Conservation (phyloP, 2,329 filamentous ascomycete species). For the Pseudogymnoascus sp. region DNA sequence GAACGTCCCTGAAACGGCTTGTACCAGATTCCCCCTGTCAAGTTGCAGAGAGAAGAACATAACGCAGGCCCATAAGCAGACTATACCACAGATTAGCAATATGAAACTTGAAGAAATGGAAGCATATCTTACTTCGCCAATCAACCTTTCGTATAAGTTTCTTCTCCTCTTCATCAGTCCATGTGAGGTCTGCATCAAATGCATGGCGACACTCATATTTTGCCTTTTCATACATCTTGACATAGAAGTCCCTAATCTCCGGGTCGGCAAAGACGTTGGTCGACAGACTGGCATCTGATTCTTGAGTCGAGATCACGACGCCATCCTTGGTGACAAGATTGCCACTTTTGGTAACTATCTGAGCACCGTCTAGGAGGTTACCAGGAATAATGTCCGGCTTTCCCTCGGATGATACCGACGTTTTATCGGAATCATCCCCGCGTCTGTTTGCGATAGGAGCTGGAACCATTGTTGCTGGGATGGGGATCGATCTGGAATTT, state of each 20-base stretch:
- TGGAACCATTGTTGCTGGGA: constrained; percentile 2
- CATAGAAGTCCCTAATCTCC: constrained; percentile 21
- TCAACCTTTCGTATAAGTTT: constrained; percentile 21
- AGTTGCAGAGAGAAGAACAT: constrained; percentile 34
- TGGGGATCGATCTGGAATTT: not conserved
- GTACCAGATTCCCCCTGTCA: constrained; percentile 31
- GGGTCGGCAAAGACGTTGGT: constrained; percentile 21
- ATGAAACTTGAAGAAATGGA: not conserved
- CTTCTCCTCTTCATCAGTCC: constrained; percentile 16
- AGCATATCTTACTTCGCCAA: constrained; percentile 21
- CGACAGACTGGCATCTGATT: constrained; percentile 10
- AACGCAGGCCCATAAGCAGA: constrained; percentile 23
- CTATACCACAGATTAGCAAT: constrained; percentile 3
- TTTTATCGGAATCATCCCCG: constrained; percentile 3
- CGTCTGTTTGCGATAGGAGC: not conserved
- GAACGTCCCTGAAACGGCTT: constrained; percentile 32
- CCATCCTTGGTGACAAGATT: constrained; percentile 15
- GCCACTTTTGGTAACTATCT: constrained; percentile 11
- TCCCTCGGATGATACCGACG: not conserved
- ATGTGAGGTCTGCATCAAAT: constrained; percentile 21
- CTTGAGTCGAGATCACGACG: constrained; percentile 11
- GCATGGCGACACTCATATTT: constrained; percentile 23
- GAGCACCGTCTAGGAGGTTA: constrained; percentile 10
- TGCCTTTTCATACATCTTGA: constrained; percentile 22
- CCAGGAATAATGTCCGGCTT: not conserved